Percentiles rank a stretch among this genome's conserved stretches.
Evolutionary conservation across 441 rosid genomes (phyloP).

Genomic region (Brassica balearica): DNA sequence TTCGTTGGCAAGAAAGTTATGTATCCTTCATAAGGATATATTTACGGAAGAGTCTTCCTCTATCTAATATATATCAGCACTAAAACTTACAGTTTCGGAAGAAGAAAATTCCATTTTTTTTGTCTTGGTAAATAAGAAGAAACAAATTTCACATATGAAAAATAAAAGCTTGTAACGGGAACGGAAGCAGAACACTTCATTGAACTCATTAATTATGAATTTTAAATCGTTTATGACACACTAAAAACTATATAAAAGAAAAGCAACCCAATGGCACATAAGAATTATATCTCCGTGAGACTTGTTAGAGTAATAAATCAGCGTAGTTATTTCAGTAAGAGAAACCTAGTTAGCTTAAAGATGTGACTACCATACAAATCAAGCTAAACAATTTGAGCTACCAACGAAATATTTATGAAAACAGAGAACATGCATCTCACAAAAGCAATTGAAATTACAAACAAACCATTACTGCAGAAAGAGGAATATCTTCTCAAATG

Average conservation of each 20-base stretch:
- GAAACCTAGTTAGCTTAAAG: not conserved
- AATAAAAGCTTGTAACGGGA: constrained; percentile 66
- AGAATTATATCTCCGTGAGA: not conserved
- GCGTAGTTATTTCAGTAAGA: not conserved
- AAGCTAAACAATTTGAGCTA: not conserved
- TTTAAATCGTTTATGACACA: constrained; percentile 44
- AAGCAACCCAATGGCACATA: not conserved
- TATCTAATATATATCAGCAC: not conserved
- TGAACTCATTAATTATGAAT: constrained; percentile 80
- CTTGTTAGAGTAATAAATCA: not conserved
- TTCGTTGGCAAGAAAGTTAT: not conserved
- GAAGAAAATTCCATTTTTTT: not conserved
- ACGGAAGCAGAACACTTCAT: constrained; percentile 76
- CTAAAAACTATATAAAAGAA: not conserved
- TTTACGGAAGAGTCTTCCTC: not conserved
- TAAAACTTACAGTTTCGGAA: not conserved
- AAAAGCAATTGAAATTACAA: too few relatives aligned
- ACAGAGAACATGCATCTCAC: not conserved
- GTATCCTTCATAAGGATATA: not conserved
- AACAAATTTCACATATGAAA: constrained; percentile 69
- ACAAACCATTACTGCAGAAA: too few relatives aligned
- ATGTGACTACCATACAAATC: not conserved
- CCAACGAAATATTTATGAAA: not conserved
- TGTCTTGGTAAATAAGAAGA: too few relatives aligned
- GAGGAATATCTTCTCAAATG: not conserved